Percentiles rank a stretch among this genome's conserved stretches.
phyloP scores from a whole-genome alignment of 768 basidiomycete genomes.

The Hygrocybe punicea region DNA sequence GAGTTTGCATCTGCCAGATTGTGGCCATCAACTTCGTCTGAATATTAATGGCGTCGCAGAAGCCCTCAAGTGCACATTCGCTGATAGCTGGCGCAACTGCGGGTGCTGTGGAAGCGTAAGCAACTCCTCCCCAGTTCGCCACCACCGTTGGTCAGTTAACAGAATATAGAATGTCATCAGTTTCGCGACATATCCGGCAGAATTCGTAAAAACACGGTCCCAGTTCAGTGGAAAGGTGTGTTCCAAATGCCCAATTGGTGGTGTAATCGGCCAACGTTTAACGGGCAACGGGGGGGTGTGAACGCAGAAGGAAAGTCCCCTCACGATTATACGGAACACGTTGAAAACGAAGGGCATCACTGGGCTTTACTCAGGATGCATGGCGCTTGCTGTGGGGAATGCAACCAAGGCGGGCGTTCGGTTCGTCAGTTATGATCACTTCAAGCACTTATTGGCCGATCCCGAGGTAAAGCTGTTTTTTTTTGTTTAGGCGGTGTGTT shows the following conservation, averaged over 20 bases:
- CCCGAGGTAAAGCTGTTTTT: conserved; percentile 54
- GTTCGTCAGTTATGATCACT: conserved; percentile 92
- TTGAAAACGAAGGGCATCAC: conserved; percentile 67
- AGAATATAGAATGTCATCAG: conserved; percentile 44
- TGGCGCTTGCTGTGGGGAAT: conserved; percentile 87
- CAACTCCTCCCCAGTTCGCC: conserved; percentile 10
- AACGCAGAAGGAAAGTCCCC: conserved; percentile 55
- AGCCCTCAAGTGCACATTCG: conserved; percentile 65
- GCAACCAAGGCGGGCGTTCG: conserved; percentile 92
- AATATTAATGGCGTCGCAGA: conserved; percentile 66
- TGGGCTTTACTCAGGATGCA: conserved; percentile 92
- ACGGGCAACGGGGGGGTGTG: no score
- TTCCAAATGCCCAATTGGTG: not conserved
- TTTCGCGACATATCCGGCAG: conserved; percentile 83
- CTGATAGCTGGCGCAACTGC: conserved; percentile 89
- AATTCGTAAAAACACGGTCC: conserved; percentile 90
- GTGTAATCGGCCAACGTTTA: not conserved
- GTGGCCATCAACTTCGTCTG: conserved; percentile 8
- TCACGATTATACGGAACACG: conserved; percentile 73
- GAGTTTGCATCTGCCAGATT: not conserved
- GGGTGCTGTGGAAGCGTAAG: conserved; percentile 89
- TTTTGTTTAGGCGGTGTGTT: conserved; percentile 1
- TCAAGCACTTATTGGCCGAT: conserved; percentile 82
- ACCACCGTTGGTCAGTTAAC: conserved; percentile 25
- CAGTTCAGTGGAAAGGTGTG: conserved; percentile 82